Evolutionary conservation across 2,329 filamentous ascomycete species (phyloP).

Genomic region (Colletotrichum falcatum): DNA sequence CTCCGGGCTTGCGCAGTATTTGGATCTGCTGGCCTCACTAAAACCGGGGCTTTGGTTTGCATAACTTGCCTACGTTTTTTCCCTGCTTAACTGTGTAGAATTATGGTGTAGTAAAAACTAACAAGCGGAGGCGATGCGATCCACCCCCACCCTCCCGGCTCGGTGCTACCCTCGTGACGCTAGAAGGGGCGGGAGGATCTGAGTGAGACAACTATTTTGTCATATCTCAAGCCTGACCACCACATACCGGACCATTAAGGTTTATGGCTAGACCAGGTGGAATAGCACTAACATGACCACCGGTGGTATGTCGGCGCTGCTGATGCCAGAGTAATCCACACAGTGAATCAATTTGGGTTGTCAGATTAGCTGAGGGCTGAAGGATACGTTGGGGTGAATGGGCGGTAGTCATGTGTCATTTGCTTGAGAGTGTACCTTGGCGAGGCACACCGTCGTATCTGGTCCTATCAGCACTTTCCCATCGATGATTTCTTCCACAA

Average conservation of each 20-base stretch:
- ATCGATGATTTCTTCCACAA: accelerated
- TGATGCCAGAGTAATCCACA: not conserved
- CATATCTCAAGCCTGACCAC: not conserved
- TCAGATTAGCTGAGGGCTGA: not conserved
- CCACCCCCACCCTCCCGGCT: too few species aligned
- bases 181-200: not conserved
- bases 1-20: not conserved
- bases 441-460: accelerated
- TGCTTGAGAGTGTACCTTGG: not conserved
- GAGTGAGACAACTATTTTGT: not conserved
- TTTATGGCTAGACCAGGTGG: not conserved
- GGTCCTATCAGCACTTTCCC: not conserved
- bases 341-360: not conserved
- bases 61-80: not conserved
- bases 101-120: not conserved
- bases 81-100: not conserved
- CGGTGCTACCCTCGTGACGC: not conserved
- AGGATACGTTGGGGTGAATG: not conserved
- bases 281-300: not conserved
- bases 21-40: not conserved
- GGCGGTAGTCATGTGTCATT: not conserved
- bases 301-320: not conserved
- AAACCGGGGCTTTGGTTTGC: not conserved
- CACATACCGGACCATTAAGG: not conserved
- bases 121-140: not conserved